phyloP scores from a whole-genome alignment of 495 filamentous ascomycete genomes.

The Trichocladium antarcticum region DNA sequence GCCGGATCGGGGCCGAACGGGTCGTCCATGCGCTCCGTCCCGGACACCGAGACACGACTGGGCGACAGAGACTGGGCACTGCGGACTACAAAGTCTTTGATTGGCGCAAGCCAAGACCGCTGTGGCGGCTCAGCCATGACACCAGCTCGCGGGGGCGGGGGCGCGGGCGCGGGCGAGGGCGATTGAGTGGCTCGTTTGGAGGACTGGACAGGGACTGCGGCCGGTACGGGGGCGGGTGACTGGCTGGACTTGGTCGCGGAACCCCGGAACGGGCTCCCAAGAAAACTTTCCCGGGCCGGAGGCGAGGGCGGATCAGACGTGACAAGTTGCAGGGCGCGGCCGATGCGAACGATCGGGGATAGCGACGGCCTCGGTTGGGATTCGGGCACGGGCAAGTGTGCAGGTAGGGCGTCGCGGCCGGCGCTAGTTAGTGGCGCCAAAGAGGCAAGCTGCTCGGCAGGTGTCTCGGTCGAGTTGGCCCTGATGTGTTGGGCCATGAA shows the following conservation, averaged over 20 bases:
- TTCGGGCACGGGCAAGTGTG: conserved; percentile 17
- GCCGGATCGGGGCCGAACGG: conserved; percentile 25
- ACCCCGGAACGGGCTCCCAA: conserved; percentile 44
- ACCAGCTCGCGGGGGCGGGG: neutral
- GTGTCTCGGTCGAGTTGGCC: conserved; percentile 23
- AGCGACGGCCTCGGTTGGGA: conserved; percentile 30
- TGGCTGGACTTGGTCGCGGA: conserved; percentile 25
- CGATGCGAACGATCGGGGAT: conserved; percentile 43
- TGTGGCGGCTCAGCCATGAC: neutral
- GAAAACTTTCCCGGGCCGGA: conserved; percentile 28
- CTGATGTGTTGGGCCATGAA: conserved; percentile 10
- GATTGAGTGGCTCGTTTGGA: conserved; percentile 1
- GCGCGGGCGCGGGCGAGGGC: neutral
- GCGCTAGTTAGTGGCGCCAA: conserved; percentile 8
- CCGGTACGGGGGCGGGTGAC: conserved; percentile 16
- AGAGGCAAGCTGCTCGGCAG: conserved; percentile 18
- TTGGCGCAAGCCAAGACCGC: conserved; percentile 20
- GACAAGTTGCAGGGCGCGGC: conserved; percentile 40
- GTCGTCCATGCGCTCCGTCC: conserved; percentile 21
- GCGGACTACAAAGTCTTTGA: conserved; percentile 21
- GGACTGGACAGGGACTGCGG: neutral
- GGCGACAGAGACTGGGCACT: conserved; percentile 22
- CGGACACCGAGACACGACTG: conserved; percentile 3
- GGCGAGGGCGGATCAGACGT: conserved; percentile 43
- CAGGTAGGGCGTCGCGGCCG: conserved; percentile 2